Conservation (phyloP, 208 protist species). For the Leishmania gerbilli region DNA sequence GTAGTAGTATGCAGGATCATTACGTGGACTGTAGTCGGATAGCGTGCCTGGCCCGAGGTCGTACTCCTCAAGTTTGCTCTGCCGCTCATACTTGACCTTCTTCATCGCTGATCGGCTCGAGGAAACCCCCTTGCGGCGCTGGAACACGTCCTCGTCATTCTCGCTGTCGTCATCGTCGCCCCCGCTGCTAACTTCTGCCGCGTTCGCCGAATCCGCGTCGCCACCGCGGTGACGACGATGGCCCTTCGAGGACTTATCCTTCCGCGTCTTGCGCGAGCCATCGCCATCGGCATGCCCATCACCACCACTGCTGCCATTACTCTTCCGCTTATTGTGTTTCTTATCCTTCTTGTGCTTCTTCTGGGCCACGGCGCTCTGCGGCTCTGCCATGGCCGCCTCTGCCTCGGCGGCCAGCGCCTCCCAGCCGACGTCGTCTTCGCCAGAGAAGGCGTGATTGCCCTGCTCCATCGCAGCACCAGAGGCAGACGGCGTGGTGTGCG, state of each 20-base stretch:
- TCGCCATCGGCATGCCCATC: not conserved
- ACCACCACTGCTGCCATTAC: not conserved
- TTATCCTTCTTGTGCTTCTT: slow-evolving; percentile 25
- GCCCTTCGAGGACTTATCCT: slow-evolving; percentile 16
- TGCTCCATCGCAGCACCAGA: not conserved
- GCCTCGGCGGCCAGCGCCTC: slow-evolving; percentile 1
- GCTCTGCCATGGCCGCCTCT: not conserved
- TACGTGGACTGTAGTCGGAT: slow-evolving; percentile 17
- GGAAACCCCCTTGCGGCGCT: slow-evolving; percentile 16
- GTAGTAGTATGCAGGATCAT: slow-evolving; percentile 48
- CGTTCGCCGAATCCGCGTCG: not conserved
- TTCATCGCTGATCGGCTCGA: slow-evolving; percentile 27
- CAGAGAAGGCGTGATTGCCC: not conserved
- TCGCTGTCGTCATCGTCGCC: slow-evolving; percentile 21
- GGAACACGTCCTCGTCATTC: slow-evolving; percentile 15
- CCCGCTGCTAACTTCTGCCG: slow-evolving; percentile 11
- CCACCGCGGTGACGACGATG: slow-evolving; percentile 15
- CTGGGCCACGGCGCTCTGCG: not conserved
- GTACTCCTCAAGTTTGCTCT: slow-evolving; percentile 44
- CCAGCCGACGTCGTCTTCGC: not conserved
- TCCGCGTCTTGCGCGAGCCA: not conserved
- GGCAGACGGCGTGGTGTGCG: not conserved
- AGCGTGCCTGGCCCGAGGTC: slow-evolving; percentile 31
- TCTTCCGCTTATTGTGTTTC: slow-evolving; percentile 30
- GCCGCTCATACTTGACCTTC: slow-evolving; percentile 26